Base-by-base conservation (phyloP, 1,284 basidiomycete genomes). In the Tetrapyrgos nigripes region DNA sequence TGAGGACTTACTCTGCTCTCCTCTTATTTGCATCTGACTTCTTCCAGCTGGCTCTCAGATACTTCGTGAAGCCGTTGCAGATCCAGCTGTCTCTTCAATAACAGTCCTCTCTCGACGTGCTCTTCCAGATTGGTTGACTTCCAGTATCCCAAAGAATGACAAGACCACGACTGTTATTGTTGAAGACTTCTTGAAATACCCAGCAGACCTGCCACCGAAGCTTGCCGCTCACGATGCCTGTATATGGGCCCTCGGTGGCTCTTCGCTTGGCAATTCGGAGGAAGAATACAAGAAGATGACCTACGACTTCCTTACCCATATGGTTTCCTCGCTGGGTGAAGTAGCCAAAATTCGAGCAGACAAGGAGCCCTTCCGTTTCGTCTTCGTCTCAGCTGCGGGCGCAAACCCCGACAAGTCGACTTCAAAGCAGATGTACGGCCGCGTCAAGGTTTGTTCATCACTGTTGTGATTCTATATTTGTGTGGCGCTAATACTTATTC, bases 191-290 rank as follows among this genome's bases (percentile, higher is more conserved):
- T 55, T 68, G 17, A 47, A 68, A 4, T 79, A 78, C 61, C 62
- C 76, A 1, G 21, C 67, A 1, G 69, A 73, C 19, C 66, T 79
- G 27, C 66, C 69, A 17, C 50, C 59, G 4, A 66, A 59, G 26
- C 70, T 79, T 28, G 72, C 68, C 1, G 65, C 68, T 47, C 74
- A 78, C 55, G 77, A 79, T 53, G 77, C 73, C 5, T 74, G 74
- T 61, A 66, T 80, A 9, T 80, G 78, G 78, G 77, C 77, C 21
- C 66, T 77, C 17, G 78, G 78, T 0, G 69, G 63, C 48, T 66
- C 67, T 26, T 57, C 70, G 0, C 23, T 60, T 1, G 77, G 77
- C 24, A 68, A 76, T 66, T 64, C 59, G 9, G 78, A 79, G 53
- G 64, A 66, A 37, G 73, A 73, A 26, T 80, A 79, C 59, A 76